Conservation (phyloP, 2,329 filamentous ascomycete species). For the Phaeosphaeriaceae sp. region DNA sequence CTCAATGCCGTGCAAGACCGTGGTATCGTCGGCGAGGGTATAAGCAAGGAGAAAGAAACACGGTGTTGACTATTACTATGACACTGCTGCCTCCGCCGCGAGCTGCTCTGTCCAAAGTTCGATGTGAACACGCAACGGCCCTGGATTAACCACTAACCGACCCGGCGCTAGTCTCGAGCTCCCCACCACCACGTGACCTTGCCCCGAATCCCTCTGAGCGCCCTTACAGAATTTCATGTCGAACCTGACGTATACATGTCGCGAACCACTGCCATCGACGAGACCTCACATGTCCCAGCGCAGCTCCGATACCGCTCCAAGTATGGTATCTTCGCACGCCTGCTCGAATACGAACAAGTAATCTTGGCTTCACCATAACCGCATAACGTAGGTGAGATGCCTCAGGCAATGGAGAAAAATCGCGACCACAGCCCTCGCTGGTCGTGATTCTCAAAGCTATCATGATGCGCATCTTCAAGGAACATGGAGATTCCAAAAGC, state of each 20-base stretch:
- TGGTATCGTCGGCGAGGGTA: slow-evolving; percentile 11
- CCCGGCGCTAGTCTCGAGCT: slow-evolving; percentile 14
- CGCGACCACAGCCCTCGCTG: background rate
- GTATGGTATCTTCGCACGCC: background rate
- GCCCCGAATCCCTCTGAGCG: slow-evolving; percentile 1
- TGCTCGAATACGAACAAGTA: background rate
- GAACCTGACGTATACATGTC: background rate
- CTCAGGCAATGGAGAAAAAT: background rate
- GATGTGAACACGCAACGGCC: slow-evolving; percentile 42
- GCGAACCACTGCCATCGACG: slow-evolving; percentile 11
- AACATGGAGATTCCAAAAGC: background rate
- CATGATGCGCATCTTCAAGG: background rate
- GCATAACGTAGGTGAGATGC: too few species aligned
- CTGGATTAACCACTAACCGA: slow-evolving; percentile 21
- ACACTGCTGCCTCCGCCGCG: slow-evolving; percentile 36
- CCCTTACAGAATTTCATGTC: background rate
- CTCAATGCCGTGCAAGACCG: slow-evolving; percentile 37
- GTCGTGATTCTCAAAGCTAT: background rate
- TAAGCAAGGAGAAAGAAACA: slow-evolving; percentile 21
- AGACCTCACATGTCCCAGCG: slow-evolving; percentile 32
- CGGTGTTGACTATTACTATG: slow-evolving; percentile 24
- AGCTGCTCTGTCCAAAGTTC: slow-evolving; percentile 44
- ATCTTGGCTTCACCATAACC: background rate
- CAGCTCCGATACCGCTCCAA: slow-evolving; percentile 22
- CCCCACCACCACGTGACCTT: slow-evolving; percentile 22